Percentiles rank a stretch among this genome's conserved stretches.
These are phyloP conservation scores for Dryas alaskensis DNA, from an alignment of 306 rosid genomes.

Conservation along the genomic window DNA sequence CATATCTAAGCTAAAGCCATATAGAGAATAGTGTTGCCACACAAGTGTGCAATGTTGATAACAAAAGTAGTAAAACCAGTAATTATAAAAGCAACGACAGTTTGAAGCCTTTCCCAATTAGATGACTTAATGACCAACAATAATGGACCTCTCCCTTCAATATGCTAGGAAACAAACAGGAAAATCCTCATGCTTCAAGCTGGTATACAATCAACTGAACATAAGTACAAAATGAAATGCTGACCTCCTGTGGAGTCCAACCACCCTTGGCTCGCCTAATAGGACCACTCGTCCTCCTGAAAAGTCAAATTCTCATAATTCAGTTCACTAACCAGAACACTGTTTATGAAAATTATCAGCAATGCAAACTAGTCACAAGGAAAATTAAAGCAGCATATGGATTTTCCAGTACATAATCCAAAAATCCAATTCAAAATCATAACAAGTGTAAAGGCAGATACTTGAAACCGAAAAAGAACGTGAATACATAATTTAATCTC, in stretches of 20 bases:
- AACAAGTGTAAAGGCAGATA: background rate
- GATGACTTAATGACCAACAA: conserved; percentile 6
- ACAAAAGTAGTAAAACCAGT: background rate
- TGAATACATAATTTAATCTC: background rate
- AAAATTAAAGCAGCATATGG: conserved; percentile 7
- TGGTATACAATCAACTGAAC: conserved; percentile 1
- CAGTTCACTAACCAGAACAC: conserved; percentile 9
- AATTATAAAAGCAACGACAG: background rate
- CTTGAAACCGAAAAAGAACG: background rate
- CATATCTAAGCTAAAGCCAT: conserved; percentile 13
- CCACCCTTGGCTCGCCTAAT: conserved; percentile 99
- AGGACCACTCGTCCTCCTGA: conserved; percentile 92
- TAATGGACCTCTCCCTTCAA: conserved; percentile 23
- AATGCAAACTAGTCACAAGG: conserved; percentile 12
- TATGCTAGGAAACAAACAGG: conserved; percentile 25
- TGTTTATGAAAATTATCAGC: conserved; percentile 5
- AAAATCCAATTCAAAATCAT: conserved; percentile 2
- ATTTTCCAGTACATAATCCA: background rate
- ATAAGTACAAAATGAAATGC: conserved; percentile 11
- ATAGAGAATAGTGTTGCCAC: background rate
- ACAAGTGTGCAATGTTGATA: background rate
- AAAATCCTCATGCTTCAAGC: background rate
- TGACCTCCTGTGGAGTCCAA: conserved; percentile 95
- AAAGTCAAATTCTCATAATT: conserved; percentile 24
- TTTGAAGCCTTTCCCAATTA: background rate